Conservation (phyloP, 805 yeast genomes). For the Maudiozyma serrabonitensis region DNA sequence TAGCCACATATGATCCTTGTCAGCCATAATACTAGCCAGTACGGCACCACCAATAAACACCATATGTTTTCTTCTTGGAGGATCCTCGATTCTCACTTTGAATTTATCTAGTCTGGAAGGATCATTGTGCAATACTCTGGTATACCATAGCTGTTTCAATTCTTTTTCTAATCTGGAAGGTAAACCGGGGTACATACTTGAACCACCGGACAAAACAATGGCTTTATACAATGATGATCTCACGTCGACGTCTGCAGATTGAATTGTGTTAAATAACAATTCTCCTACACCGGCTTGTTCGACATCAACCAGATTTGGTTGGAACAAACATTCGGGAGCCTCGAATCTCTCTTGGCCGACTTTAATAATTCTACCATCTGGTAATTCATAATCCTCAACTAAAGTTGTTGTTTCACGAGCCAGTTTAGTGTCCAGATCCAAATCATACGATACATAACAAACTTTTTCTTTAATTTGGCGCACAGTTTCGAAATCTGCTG, state of each 20-base stretch:
- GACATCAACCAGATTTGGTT: slow-evolving; percentile 87
- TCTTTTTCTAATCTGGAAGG: slow-evolving; percentile 94
- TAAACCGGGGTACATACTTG: slow-evolving; percentile 97
- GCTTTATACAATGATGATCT: slow-evolving; percentile 83
- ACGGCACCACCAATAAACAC: slow-evolving; percentile 98
- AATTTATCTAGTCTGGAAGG: slow-evolving; percentile 80
- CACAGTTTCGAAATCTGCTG: slow-evolving; percentile 97
- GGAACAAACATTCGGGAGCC: slow-evolving; percentile 69
- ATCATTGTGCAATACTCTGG: slow-evolving; percentile 79
- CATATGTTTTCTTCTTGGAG: slow-evolving; percentile 98
- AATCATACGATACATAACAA: slow-evolving; percentile 90
- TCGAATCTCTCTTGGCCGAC: slow-evolving; percentile 91
- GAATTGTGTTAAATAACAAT: slow-evolving; percentile 81
- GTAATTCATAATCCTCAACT: slow-evolving; percentile 85
- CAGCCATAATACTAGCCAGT: slow-evolving; percentile 94
- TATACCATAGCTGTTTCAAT: slow-evolving; percentile 90
- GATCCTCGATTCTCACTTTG: slow-evolving; percentile 95
- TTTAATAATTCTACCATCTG: slow-evolving; percentile 91
- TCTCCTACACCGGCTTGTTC: slow-evolving; percentile 98
- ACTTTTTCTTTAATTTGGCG: slow-evolving; percentile 95
- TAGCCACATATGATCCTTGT: slow-evolving; percentile 97
- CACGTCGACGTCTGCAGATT: slow-evolving; percentile 89
- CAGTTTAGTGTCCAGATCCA: slow-evolving; percentile 77
- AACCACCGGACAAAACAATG: slow-evolving; percentile 92
- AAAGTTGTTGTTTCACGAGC: slow-evolving; percentile 93